These are phyloP conservation scores for Fusarium agapanthi DNA, from an alignment of 2,329 filamentous ascomycete genomes.

Conservation along the genomic window DNA sequence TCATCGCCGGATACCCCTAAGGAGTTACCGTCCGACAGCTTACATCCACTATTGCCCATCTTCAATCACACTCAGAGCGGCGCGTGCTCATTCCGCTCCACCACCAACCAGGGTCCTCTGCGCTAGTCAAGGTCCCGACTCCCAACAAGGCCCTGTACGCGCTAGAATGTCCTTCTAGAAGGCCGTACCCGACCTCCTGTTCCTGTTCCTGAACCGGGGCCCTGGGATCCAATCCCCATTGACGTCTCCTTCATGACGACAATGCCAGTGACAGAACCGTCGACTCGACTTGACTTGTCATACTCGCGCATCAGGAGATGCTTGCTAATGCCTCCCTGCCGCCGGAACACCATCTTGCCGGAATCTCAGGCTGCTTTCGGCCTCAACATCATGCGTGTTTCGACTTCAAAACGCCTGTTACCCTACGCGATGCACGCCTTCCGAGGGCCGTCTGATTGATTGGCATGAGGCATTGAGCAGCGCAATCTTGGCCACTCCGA, in stretches of 20 bases:
- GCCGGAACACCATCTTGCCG: conserved; percentile 26
- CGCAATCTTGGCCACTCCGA: conserved; percentile 41
- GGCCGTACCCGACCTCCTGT: conserved; percentile 34
- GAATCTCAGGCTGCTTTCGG: conserved; percentile 17
- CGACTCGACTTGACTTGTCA: conserved; percentile 19
- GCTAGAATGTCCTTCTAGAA: conserved; percentile 45
- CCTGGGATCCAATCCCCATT: conserved; percentile 36
- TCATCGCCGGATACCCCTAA: conserved; percentile 27
- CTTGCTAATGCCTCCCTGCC: conserved; percentile 17
- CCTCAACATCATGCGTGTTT: conserved; percentile 29
- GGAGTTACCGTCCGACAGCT: conserved; percentile 18
- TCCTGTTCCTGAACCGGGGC: conserved; percentile 36
- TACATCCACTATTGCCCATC: conserved; percentile 32
- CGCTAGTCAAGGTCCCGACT: conserved; percentile 10
- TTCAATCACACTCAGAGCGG: conserved; percentile 31
- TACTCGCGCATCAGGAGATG: conserved; percentile 27
- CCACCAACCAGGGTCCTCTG: conserved; percentile 24
- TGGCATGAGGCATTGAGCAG: conserved; percentile 39
- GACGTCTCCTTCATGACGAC: conserved; percentile 33
- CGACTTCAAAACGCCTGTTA: conserved; percentile 31
- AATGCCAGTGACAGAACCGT: conserved; percentile 25
- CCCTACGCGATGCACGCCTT: conserved; percentile 26
- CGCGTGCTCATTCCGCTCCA: conserved; percentile 32
- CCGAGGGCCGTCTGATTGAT: conserved; percentile 18
- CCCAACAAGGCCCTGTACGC: conserved; percentile 32